Evolutionary conservation across 2,329 filamentous ascomycete genomes (phyloP), one percentile per base, ranked within the genome.

Genomic region (Colletotrichum acutatum): DNA sequence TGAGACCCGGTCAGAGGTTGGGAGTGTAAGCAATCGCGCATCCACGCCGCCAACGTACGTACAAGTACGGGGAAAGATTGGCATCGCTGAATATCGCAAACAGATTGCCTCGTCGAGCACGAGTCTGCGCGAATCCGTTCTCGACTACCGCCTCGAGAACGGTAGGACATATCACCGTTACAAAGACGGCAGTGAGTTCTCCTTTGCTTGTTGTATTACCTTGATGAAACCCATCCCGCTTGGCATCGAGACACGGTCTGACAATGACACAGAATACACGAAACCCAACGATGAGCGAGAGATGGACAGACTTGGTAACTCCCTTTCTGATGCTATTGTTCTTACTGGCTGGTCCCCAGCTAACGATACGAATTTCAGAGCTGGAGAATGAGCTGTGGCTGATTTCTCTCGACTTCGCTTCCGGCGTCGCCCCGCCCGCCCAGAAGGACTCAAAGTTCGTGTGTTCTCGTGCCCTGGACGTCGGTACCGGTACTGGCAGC

Each of bases 391-490:
- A 75, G 78, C 11, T 78, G 77, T 54, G 77, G 70, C 78, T 66
- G 71, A 79, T 5, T 76, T 77, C 8, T 79, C 78, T 5, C 76
- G 77, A 7, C 76, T 76, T 24, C 78, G 78, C 11, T 78, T 79
- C 30, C 80, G 77, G 77, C 78, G 77, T 22, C 83, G 84, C 60
- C 82, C 85, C 66, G 82, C 85, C 71, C 83, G 82, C 22, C 83
- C 85, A 58, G 71, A 78, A 26, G 12, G 78, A 78, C 16, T 46
- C 42, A 16, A 46, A 46, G 42, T 16, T 46, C 5, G 14, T 14
- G 42, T 46, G 42, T 46, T 37, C 46, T n/a, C 63, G 32, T 28
- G 76, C 77, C 24, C 70, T 79, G 12, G 79, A 80, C 61, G 71
- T 80, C 3, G 77, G 78, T 7, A 80, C 78, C 2, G 77, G 77